Evolutionary conservation across 805 yeast genomes (phyloP).

Genomic region (Dipodascus albidus): DNA sequence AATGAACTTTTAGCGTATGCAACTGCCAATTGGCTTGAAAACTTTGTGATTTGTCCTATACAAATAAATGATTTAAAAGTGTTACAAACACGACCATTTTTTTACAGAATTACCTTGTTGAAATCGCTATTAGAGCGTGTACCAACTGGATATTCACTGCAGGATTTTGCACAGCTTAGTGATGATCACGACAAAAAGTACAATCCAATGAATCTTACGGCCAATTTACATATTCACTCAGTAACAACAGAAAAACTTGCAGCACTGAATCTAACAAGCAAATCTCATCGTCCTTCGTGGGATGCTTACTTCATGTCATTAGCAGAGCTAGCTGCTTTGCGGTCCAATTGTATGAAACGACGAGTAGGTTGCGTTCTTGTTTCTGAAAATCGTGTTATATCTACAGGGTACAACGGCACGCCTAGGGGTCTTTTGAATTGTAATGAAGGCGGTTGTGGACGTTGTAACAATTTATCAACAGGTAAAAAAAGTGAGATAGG

Average conservation of each 20-base stretch:
- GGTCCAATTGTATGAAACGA: constrained; percentile 95
- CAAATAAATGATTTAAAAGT: not conserved
- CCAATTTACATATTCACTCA: constrained; percentile 51
- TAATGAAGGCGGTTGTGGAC: constrained; percentile 87
- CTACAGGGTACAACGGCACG: constrained; percentile 97
- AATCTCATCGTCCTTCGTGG: constrained; percentile 79
- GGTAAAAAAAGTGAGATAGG: no score
- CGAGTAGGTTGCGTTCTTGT: constrained; percentile 95
- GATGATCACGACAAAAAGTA: constrained; percentile 22
- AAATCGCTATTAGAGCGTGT: constrained; percentile 26
- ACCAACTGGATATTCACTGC: constrained; percentile 14
- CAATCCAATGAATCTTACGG: constrained; percentile 34
- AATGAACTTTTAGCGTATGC: constrained; percentile 45
- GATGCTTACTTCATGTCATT: constrained; percentile 90
- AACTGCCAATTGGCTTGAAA: constrained; percentile 18
- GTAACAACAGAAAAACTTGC: constrained; percentile 25
- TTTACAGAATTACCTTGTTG: not conserved
- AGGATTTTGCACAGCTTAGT: constrained; percentile 24
- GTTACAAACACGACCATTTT: not conserved
- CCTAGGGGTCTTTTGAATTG: constrained; percentile 83
- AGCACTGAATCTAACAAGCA: constrained; percentile 30
- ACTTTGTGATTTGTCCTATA: not conserved
- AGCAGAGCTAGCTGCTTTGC: constrained; percentile 83
- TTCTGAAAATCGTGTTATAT: constrained; percentile 71
- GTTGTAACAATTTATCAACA: constrained; percentile 73